Base-by-base conservation (phyloP, 192 early-diverging fungal species). In the Entomortierella beljakovae region DNA sequence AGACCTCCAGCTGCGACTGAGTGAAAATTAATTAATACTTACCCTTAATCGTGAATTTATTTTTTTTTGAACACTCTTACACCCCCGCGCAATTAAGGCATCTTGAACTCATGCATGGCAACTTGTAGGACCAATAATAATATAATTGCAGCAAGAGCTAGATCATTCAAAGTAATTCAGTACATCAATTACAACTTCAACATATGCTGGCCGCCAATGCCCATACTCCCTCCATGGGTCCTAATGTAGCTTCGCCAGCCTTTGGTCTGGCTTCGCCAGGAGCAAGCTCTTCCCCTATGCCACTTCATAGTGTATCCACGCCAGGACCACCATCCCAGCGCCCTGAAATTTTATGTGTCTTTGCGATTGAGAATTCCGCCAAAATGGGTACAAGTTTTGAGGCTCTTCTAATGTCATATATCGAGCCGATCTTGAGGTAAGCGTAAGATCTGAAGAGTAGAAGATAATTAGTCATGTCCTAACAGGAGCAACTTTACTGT, bases 301-400 rank as follows among this genome's bases (percentile, higher is more conserved):
- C 75, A 3, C 61, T 79, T 3, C 75, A 79, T 20, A 79, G 49
- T 25, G 75, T 79, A 7, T 69, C 75, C 16, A 79, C 75, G 0
- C 75, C 75, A 34, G 75, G 75, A 1, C 67, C 79, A 2, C 61
- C 82, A 20, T 60, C 68, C n/a, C 74, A 83, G 5, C 72, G 83
- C 37, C 82, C 80, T 49, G 86, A 89, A 57, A 83, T 89, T 35
- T 82, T 84, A 4, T 84, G 84, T 42, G 86, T 87, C 3, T 80
- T 89, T 81, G 88, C 83, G 2, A 74, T 89, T 50, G 88, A 89
- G 61, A 83, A 81, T 34, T 83, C 88, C 13, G 88, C 84, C 2
- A 70, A 71, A 50, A 84, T 89, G 82, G 80, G 71, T 15, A 70
- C 72, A 3, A 60, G 80, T 40, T 84, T 89, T 56, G 66, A 65